Percentiles rank a stretch among this genome's conserved stretches.
Evolutionary conservation across 23 red algal genomes (phyloP).

Genomic region (Agarophyton chilense): DNA sequence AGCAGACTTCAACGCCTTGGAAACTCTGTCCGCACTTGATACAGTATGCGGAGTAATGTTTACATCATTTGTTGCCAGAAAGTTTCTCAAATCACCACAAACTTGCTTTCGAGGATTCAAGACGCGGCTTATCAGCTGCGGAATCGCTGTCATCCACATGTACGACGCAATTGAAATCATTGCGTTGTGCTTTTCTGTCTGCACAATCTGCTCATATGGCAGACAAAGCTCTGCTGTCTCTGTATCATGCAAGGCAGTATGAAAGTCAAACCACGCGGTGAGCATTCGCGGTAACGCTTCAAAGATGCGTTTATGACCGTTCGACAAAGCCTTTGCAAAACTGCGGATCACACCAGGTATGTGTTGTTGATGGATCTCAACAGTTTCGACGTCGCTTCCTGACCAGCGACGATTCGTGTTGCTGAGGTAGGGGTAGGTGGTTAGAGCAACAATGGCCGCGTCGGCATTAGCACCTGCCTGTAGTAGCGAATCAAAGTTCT

Average conservation of each 20-base stretch:
- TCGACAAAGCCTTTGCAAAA: conserved; percentile 72
- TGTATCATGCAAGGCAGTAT: conserved; percentile 13
- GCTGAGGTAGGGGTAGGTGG: background rate
- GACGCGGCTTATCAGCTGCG: conserved; percentile 86
- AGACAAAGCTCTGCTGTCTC: background rate
- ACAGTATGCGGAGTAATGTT: no score
- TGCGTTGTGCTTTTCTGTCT: conserved; percentile 25
- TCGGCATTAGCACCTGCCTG: conserved; percentile 46
- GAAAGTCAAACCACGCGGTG: conserved; percentile 88
- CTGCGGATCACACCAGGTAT: conserved; percentile 20
- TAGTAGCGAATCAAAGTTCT: conserved; percentile 77
- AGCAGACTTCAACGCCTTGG: no score
- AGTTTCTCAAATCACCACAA: conserved; percentile 37
- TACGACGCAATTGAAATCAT: conserved; percentile 59
- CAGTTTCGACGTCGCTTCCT: background rate
- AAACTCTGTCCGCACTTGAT: no score
- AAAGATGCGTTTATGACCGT: conserved; percentile 71
- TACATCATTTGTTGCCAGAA: conserved; percentile 63
- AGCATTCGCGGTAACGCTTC: conserved; percentile 88
- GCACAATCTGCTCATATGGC: conserved; percentile 16
- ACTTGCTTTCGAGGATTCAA: conserved; percentile 54
- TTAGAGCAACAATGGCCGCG: background rate
- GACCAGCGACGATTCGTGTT: background rate
- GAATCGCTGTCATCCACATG: conserved; percentile 91
- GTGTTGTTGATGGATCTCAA: conserved; percentile 3